A percentile compares a stretch with the other conserved stretches of the same genome.
These are phyloP conservation scores for Microstegium vimineum DNA, from an alignment of 176 grass and related monocot species.

Conservation along the genomic window DNA sequence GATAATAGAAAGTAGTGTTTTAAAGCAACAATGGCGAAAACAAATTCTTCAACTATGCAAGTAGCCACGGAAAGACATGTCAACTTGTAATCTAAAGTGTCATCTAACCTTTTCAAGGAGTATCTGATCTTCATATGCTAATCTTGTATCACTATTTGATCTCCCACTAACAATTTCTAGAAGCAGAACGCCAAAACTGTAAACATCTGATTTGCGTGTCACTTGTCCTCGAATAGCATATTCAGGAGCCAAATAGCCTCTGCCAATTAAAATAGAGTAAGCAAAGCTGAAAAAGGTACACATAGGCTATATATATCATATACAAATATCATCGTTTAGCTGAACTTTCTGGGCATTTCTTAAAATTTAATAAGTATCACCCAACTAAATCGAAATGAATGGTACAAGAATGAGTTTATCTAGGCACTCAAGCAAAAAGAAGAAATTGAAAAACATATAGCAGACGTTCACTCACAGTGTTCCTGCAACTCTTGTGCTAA, in stretches of 20 bases:
- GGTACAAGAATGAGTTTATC: background rate
- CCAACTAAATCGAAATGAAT: background rate
- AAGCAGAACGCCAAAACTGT: slow-evolving; percentile 79
- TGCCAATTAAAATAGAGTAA: slow-evolving; percentile 43
- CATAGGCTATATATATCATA: slow-evolving; percentile 1
- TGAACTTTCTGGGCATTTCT: slow-evolving; percentile 4
- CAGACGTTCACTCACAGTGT: slow-evolving; percentile 59
- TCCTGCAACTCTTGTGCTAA: slow-evolving; percentile 83
- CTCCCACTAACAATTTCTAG: slow-evolving; percentile 78
- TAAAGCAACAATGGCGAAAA: background rate
- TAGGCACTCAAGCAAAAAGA: background rate
- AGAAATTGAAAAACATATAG: background rate
- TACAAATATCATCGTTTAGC: background rate
- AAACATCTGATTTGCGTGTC: slow-evolving; percentile 80
- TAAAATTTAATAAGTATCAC: background rate
- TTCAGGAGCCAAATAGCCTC: slow-evolving; percentile 81
- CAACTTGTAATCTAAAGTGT: background rate
- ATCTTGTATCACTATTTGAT: slow-evolving; percentile 59
- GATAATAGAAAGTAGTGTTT: background rate
- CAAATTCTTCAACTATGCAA: slow-evolving; percentile 1
- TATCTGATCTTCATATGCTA: slow-evolving; percentile 62
- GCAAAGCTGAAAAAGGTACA: slow-evolving; percentile 14
- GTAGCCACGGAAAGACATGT: background rate
- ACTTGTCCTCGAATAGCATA: slow-evolving; percentile 89
- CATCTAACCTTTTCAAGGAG: slow-evolving; percentile 62